phyloP scores from a whole-genome alignment of 139 green algal species.

The Microglena sp. region DNA sequence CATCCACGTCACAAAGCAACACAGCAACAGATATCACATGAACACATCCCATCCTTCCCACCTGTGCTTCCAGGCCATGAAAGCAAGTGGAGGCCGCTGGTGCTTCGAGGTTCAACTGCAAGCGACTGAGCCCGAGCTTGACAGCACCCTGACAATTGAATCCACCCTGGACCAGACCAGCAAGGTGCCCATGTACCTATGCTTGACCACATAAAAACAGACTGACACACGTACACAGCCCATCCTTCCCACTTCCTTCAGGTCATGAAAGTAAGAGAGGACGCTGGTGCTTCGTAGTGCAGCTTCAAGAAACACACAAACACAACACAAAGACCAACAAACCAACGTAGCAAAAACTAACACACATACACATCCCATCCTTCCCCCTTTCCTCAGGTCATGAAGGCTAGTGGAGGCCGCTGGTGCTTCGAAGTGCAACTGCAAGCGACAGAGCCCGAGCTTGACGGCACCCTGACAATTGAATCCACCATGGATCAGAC shows the following conservation, averaged over 20 bases:
- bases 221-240: too few species aligned
- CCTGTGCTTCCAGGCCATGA: too few species aligned
- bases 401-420: slow-evolving; percentile 41
- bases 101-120: slow-evolving; percentile 46
- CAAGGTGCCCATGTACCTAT: slow-evolving; percentile 20
- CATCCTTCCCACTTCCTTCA: too few species aligned
- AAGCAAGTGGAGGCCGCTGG: slow-evolving; percentile 53
- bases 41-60: too few species aligned
- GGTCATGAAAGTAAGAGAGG: slow-evolving; percentile 42
- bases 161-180: slow-evolving; percentile 25
- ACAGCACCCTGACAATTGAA: slow-evolving; percentile 36
- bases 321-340: too few species aligned
- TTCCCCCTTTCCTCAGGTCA: slow-evolving; percentile 12
- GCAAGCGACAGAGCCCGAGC: slow-evolving; percentile 31
- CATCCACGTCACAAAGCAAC: too few species aligned
- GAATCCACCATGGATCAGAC: slow-evolving; percentile 34
- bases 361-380: neutral
- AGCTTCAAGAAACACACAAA: slow-evolving; percentile 23
- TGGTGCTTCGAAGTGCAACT: slow-evolving; percentile 52
- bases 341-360: too few species aligned
- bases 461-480: slow-evolving; percentile 33
- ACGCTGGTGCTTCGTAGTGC: slow-evolving; percentile 49
- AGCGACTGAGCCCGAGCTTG: slow-evolving; percentile 33
- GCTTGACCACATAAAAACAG: too few species aligned
- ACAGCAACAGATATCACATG: too few species aligned